Base-by-base conservation (phyloP, 2,329 filamentous ascomycete species). In the Ascochyta koolunga region DNA sequence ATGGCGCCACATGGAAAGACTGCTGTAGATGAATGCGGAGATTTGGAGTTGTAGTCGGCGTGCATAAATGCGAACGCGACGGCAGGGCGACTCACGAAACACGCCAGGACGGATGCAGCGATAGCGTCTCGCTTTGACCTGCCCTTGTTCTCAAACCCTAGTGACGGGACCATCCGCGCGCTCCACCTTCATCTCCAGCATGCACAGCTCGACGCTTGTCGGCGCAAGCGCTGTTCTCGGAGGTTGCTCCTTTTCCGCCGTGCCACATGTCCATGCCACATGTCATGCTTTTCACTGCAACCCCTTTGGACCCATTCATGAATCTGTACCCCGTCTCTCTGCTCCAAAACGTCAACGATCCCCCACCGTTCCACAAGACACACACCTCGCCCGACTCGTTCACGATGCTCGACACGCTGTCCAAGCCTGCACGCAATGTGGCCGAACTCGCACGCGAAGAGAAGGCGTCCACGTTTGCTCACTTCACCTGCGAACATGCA, bases 401-500 rank as follows among this genome's bases (percentile, higher is more conserved):
- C 29, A 56, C 49, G 27, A 56, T 56, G 54, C 39, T 41, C 35
- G 58, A 59, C 21, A 53, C 55, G 19, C 67, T 73, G 49, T 70
- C 65, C 59, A 67, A 64, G n/a, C 72, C 73, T 4, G 63, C 72
- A 4, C 64, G 63, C 53, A 73, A 76, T 33, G 72, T 79, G 27
- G 61, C 68, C 19, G 69, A 74, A 32, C 76, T 80, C 50, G 71
- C 70, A 16, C 63, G 66, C 46, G 71, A 79, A 55, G 79, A 81
- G 64, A 68, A 67, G 35, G 68, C 72, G 33, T 77, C 81, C 56
- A 69, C 69, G n/a, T 79, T 81, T 61, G 73, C 77, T 11, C 66
- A 81, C 59, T 90, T 90, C 75, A 89, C 86, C 2, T 77, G 81
- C 49, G 76, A 82, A 21, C 86, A 88, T 63, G 88, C 87, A 44